phyloP scores from a whole-genome alignment of 2,329 filamentous ascomycete species.

The Phialophora verrucosa region DNA sequence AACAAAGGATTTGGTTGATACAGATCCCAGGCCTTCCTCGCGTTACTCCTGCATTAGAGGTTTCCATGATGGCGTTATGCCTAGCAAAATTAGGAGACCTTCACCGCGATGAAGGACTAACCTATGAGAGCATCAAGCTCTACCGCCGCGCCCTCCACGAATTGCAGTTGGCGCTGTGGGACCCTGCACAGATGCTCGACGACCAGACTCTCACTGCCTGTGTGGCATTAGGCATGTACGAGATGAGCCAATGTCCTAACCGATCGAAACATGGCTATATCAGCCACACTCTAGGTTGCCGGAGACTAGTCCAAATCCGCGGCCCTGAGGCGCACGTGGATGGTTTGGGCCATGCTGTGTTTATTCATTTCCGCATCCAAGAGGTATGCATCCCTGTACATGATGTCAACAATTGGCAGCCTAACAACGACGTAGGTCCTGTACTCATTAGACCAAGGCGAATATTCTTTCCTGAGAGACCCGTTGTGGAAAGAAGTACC shows the following conservation, averaged over 20 bases:
- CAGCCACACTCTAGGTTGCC: conserved; percentile 44
- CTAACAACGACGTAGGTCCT: conserved; percentile 41
- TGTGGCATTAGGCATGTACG: conserved; percentile 46
- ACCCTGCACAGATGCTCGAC: conserved; percentile 42
- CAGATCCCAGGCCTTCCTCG: conserved; percentile 40
- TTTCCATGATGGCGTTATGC: conserved; percentile 42
- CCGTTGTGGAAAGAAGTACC: conserved; percentile 44
- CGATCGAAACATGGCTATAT: conserved; percentile 42
- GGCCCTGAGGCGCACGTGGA: conserved; percentile 44
- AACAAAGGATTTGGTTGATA: conserved; percentile 41
- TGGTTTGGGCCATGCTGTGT: conserved; percentile 45
- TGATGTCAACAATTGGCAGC: background rate
- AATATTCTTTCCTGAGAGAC: conserved; percentile 41
- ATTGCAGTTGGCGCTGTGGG: conserved; percentile 46
- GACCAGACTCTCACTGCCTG: conserved; percentile 48
- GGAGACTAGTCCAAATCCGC: conserved; percentile 44
- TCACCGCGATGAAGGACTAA: conserved; percentile 32
- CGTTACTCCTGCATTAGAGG: conserved; percentile 42
- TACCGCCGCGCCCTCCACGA: conserved; percentile 46
- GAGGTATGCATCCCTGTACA: conserved; percentile 34
- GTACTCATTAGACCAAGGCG: conserved; percentile 39
- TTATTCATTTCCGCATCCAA: conserved; percentile 43
- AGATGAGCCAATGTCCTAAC: conserved; percentile 46
- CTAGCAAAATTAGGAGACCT: conserved; percentile 42
- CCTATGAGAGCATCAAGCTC: conserved; percentile 42